These are phyloP conservation scores for Suillus subalutaceus DNA, from an alignment of 768 basidiomycete genomes.

Conservation along the genomic window DNA sequence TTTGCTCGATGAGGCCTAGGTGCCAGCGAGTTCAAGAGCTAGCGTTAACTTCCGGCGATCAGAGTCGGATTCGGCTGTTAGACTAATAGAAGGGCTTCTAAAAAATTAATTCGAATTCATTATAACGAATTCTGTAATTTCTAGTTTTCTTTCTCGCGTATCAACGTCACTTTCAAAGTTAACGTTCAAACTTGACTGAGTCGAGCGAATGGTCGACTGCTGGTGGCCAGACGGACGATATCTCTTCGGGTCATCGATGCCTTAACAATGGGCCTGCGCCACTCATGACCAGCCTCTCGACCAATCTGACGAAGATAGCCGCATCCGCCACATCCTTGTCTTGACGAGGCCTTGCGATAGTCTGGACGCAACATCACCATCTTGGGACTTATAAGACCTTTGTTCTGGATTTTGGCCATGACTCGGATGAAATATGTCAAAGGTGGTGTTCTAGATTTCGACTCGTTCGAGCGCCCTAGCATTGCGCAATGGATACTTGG, in stretches of 20 bases:
- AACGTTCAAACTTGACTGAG: neutral
- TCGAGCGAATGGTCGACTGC: neutral
- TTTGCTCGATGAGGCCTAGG: neutral
- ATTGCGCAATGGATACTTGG: neutral
- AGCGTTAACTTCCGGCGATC: neutral
- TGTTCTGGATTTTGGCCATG: neutral
- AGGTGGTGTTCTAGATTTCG: neutral
- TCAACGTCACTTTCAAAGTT: conserved; percentile 1
- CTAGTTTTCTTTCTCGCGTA: neutral
- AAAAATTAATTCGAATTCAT: neutral
- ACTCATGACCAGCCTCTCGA: too few relatives aligned
- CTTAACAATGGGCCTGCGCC: neutral
- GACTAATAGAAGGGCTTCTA: neutral
- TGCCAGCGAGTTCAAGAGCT: neutral
- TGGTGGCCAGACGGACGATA: too few relatives aligned
- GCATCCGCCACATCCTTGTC: too few relatives aligned
- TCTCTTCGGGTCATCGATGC: neutral
- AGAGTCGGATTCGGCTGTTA: neutral
- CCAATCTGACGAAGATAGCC: too few relatives aligned
- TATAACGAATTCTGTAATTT: neutral
- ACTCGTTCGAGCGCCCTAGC: neutral
- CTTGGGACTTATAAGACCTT: neutral
- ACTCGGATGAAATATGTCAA: neutral
- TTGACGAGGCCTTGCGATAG: too few relatives aligned
- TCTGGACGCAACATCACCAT: neutral